phyloP scores from a whole-genome alignment of 345 rosid species.

The Gossypium mustelinum region DNA sequence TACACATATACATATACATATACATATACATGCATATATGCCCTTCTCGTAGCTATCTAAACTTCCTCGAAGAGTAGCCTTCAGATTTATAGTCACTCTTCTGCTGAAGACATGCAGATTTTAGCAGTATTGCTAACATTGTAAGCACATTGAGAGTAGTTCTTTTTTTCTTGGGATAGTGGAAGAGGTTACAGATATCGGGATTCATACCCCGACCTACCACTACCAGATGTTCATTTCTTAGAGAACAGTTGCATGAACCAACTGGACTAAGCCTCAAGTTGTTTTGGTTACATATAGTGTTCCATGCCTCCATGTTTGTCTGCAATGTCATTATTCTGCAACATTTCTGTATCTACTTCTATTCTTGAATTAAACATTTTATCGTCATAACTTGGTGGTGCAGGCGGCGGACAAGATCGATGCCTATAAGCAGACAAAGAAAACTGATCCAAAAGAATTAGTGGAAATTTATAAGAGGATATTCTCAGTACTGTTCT shows the following conservation, averaged over 20 bases:
- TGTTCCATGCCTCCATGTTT: neutral
- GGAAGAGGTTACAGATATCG: neutral
- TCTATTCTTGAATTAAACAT: neutral
- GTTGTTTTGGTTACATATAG: neutral
- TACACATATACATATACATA: neutral
- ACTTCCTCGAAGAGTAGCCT: neutral
- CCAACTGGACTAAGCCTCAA: neutral
- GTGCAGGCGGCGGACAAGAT: constrained; percentile 69
- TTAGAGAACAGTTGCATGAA: neutral
- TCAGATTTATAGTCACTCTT: neutral
- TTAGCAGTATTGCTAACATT: neutral
- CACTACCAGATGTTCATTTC: neutral
- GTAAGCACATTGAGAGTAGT: neutral
- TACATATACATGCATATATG: too few relatives aligned
- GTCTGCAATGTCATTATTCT: neutral
- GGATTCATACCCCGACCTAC: neutral
- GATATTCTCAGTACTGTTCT: constrained; percentile 39
- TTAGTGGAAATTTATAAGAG: constrained; percentile 43
- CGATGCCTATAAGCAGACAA: constrained; percentile 66
- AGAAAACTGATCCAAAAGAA: constrained; percentile 42
- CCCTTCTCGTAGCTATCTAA: neutral
- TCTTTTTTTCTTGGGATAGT: neutral
- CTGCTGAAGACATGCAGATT: neutral
- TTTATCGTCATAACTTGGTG: neutral
- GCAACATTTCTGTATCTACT: neutral